phyloP scores from a whole-genome alignment of 352 stramenopile species.

The Aphanomyces stellatus region DNA sequence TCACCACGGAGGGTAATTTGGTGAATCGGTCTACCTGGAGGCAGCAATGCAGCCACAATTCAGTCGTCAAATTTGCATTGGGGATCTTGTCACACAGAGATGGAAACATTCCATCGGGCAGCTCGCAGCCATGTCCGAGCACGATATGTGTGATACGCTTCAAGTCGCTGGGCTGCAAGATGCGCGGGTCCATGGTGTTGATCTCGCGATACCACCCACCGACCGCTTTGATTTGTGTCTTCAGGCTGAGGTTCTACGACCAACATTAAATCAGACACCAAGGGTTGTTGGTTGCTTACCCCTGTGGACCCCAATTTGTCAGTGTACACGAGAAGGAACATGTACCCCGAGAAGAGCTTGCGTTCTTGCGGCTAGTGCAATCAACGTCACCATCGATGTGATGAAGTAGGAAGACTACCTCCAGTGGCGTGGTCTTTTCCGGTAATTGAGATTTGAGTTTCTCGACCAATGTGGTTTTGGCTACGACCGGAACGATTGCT shows the following conservation, averaged over 20 bases:
- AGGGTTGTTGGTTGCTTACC: neutral
- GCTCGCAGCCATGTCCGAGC: constrained; percentile 38
- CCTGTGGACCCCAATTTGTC: constrained; percentile 20
- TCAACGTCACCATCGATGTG: too few relatives aligned
- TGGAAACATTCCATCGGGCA: constrained; percentile 18
- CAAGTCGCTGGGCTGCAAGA: constrained; percentile 43
- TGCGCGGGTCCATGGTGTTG: constrained; percentile 36
- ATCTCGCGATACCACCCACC: constrained; percentile 39
- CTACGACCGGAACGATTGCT: too few relatives aligned
- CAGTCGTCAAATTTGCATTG: constrained; percentile 42
- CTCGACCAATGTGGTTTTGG: too few relatives aligned
- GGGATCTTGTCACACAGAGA: constrained; percentile 22
- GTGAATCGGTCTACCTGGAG: constrained; percentile 36
- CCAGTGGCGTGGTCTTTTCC: too few relatives aligned
- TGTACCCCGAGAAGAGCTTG: constrained; percentile 36
- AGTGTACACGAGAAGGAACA: constrained; percentile 51
- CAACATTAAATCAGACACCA: constrained; percentile 11
- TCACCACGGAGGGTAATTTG: constrained; percentile 41
- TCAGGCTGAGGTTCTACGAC: constrained; percentile 28
- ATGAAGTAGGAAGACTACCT: too few relatives aligned
- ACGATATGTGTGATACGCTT: constrained; percentile 57
- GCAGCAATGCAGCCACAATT: constrained; percentile 67
- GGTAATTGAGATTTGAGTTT: too few relatives aligned
- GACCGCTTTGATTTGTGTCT: constrained; percentile 21
- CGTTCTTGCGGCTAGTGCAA: neutral